A percentile compares a stretch with the other conserved stretches of the same genome.
Conservation (phyloP, 345 rosid genomes). For the Trapa bicornis region DNA sequence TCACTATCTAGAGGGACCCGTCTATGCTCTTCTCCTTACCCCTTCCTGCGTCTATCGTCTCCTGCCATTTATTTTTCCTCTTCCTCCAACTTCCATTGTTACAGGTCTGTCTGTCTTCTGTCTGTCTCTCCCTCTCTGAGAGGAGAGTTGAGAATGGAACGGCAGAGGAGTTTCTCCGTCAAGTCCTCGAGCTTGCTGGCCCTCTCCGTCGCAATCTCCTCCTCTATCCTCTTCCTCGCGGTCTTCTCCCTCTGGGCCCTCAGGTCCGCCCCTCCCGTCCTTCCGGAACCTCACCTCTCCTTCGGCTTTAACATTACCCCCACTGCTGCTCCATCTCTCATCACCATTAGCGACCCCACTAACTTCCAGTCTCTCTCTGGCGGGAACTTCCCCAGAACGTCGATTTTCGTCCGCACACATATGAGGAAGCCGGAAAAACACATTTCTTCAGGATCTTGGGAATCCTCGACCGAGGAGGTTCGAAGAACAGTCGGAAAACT, state of each 20-base stretch:
- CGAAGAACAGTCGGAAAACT: slow-evolving; percentile 9
- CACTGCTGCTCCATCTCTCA: background rate
- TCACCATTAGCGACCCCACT: slow-evolving; percentile 10
- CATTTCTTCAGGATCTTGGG: slow-evolving; percentile 25
- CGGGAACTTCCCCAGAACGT: slow-evolving; percentile 21
- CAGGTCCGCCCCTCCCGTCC: slow-evolving; percentile 41
- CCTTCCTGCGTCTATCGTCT: too few relatives aligned
- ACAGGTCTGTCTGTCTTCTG: background rate
- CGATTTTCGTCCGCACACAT: slow-evolving; percentile 27
- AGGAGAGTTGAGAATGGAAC: slow-evolving; percentile 39
- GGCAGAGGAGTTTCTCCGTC: slow-evolving; percentile 61
- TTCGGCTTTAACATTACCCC: slow-evolving; percentile 20
- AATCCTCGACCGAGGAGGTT: slow-evolving; percentile 13
- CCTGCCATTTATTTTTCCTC: too few relatives aligned
- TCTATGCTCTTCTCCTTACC: too few relatives aligned
- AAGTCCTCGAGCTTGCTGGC: slow-evolving; percentile 49
- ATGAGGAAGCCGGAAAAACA: slow-evolving; percentile 15
- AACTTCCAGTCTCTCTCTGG: slow-evolving; percentile 7
- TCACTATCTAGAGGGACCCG: too few relatives aligned
- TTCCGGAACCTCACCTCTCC: slow-evolving; percentile 24
- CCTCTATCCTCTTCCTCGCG: slow-evolving; percentile 42
- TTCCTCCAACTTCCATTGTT: too few relatives aligned
- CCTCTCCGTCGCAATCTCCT: slow-evolving; percentile 37
- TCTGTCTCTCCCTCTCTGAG: background rate
- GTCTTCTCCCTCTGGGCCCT: slow-evolving; percentile 42